Evolutionary conservation across 495 filamentous ascomycete species (phyloP).

Genomic region (Tuber aestivum): DNA sequence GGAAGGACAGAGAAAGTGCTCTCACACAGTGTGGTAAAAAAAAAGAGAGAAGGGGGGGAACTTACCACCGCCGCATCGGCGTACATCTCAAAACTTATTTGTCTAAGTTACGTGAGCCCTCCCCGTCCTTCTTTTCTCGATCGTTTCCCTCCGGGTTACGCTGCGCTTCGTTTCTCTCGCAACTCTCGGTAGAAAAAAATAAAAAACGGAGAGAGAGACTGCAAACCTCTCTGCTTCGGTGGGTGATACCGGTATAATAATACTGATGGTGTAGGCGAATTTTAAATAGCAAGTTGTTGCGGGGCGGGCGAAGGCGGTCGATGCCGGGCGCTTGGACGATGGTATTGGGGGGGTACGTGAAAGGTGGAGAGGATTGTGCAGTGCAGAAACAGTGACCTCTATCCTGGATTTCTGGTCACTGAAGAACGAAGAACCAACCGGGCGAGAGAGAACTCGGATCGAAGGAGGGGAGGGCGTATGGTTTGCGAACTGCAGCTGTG

Average conservation of each 20-base stretch:
- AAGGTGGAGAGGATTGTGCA: neutral
- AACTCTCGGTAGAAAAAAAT: neutral
- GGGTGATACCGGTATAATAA: conserved; percentile 17
- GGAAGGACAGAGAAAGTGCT: conserved; percentile 12
- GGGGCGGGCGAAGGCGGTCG: conserved; percentile 28
- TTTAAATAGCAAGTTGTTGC: conserved; percentile 22
- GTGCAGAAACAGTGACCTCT: conserved; percentile 4
- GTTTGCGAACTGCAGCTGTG: neutral
- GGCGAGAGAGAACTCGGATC: neutral
- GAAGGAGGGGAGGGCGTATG: neutral
- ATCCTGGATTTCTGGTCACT: neutral
- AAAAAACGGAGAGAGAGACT: neutral
- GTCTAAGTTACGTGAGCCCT: conserved; percentile 37
- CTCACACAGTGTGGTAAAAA: conserved; percentile 32
- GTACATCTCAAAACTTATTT: conserved; percentile 30
- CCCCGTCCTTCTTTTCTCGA: neutral
- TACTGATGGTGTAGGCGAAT: conserved; percentile 23
- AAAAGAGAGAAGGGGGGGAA: conserved; percentile 31
- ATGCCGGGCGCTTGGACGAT: conserved; percentile 35
- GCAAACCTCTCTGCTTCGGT: conserved; percentile 16
- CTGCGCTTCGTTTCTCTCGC: neutral
- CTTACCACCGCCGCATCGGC: conserved; percentile 42
- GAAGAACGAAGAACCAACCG: neutral
- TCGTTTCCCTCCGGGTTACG: neutral
- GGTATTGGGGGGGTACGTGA: neutral